phyloP scores from a whole-genome alignment of 108 stramenopile species.

The Cylindrotheca fusiformis region DNA sequence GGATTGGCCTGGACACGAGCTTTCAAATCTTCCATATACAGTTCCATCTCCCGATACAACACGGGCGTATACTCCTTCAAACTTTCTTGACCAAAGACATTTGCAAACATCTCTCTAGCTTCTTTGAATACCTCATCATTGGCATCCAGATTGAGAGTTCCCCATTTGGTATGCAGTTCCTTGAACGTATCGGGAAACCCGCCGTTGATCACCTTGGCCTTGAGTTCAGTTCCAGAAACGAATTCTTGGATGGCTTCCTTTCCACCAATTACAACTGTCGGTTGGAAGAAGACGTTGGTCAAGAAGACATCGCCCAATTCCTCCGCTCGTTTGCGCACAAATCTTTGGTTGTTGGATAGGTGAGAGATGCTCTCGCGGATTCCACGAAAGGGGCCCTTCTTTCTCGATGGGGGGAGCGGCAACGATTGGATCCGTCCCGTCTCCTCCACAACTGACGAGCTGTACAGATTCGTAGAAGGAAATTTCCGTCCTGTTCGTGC shows the following conservation, averaged over 20 bases:
- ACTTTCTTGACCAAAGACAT: slow-evolving; percentile 9
- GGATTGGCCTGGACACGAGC: slow-evolving; percentile 9
- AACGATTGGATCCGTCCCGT: no score
- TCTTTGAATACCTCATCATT: slow-evolving; percentile 20
- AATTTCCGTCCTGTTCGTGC: no score
- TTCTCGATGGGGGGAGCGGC: no score
- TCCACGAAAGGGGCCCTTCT: no score
- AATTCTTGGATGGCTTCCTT: slow-evolving; percentile 27
- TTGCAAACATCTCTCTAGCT: slow-evolving; percentile 15
- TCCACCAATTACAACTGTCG: slow-evolving; percentile 23
- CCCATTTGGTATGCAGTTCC: slow-evolving; percentile 37
- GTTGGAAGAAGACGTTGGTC: slow-evolving; percentile 34
- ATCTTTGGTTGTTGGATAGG: no score
- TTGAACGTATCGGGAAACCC: slow-evolving; percentile 26
- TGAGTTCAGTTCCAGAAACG: slow-evolving; percentile 13
- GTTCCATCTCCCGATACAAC: slow-evolving; percentile 4
- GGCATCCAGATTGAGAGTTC: slow-evolving; percentile 25
- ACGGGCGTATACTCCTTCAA: slow-evolving; percentile 7
- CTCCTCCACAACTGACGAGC: no score
- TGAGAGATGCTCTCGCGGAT: no score
- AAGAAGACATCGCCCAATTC: no score
- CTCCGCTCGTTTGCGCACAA: no score
- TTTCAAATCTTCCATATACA: slow-evolving; percentile 13
- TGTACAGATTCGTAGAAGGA: no score
- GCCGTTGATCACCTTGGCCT: slow-evolving; percentile 17